Conservation (phyloP, 495 filamentous ascomycete species). For the Aspergillus cristatus region DNA sequence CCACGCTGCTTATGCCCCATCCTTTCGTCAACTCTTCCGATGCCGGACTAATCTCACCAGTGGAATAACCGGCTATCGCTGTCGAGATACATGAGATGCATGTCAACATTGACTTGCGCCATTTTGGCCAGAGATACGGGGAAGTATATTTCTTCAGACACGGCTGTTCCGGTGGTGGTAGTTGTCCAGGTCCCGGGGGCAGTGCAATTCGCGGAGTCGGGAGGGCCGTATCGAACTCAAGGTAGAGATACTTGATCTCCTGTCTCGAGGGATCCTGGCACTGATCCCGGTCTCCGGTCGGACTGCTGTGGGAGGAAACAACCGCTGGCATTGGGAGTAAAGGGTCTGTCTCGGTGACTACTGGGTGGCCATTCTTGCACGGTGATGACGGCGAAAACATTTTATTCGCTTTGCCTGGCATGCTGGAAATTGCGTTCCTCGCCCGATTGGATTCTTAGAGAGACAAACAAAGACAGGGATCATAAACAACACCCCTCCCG, state of each 20-base stretch:
- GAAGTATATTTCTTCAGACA: slow-evolving; percentile 56
- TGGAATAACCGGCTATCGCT: slow-evolving; percentile 67
- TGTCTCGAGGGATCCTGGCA: no score
- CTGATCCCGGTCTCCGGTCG: no score
- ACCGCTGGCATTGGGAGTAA: no score
- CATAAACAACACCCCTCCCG: no score
- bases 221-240: slow-evolving; percentile 61
- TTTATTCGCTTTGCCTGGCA: no score
- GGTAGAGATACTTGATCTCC: slow-evolving; percentile 59
- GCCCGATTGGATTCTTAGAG: no score
- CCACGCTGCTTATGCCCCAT: slow-evolving; percentile 53
- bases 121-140: slow-evolving; percentile 67
- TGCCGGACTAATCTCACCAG: slow-evolving; percentile 70
- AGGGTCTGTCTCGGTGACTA: no score
- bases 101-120: slow-evolving; percentile 62
- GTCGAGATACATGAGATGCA: slow-evolving; percentile 68
- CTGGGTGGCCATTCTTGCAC: no score
- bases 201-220: slow-evolving; percentile 45
- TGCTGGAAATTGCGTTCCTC: no score
- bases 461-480: no score
- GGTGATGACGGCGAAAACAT: no score
- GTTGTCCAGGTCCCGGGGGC: slow-evolving; percentile 22
- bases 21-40: slow-evolving; percentile 51
- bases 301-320: no score
- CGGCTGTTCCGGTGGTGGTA: slow-evolving; percentile 45